Base-by-base conservation (phyloP, 129 eudicot genomes). In the Flaveria trinervia region DNA sequence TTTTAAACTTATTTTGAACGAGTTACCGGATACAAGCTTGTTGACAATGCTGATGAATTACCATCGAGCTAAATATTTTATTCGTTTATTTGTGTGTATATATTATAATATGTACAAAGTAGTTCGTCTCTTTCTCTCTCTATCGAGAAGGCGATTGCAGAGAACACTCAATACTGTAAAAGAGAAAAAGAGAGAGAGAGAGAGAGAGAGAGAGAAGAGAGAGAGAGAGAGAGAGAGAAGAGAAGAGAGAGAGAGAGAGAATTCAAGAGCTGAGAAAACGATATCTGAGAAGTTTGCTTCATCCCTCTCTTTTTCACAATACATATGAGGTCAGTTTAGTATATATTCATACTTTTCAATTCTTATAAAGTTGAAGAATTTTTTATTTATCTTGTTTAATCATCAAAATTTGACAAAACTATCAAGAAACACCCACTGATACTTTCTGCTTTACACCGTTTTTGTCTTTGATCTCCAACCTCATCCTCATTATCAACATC, bases 131-230 rank as follows among this genome's bases (percentile, higher is more conserved):
- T 80, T 67, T 71, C 77, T 87, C 80, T 80, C 84, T 75, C 84
- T 84, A 52, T 87, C 88, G 22, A 57, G 86, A 86, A 86, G 96
- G 89, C 91, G 89, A 90, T 90, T 84, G 89, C 83, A 90, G 87
- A 80, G 85, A 84, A 82, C 80, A 87, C 74, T 74, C 17, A 30
- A 52, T 62, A 79, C 60, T 60, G 76, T 79, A 72, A 71, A 66
- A 67, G 26, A 77, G 26, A 65, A 60, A 70, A 60, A 82, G 65
- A 68, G 67, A 65, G 20, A 52, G 76, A 74, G 65, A 73, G 41
- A 36, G 41, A 36, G 77, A 75, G 20, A 67, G 44, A 64, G 45
- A 65, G 77, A 75, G 20, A 67, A 67, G 26, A 77, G 26, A 65
- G 51, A 70, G 52, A 82, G 65, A 68, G 67, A 65, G 20, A 52